Conservation (phyloP, 805 yeast species). For the Saccharomyces eubayanus region DNA sequence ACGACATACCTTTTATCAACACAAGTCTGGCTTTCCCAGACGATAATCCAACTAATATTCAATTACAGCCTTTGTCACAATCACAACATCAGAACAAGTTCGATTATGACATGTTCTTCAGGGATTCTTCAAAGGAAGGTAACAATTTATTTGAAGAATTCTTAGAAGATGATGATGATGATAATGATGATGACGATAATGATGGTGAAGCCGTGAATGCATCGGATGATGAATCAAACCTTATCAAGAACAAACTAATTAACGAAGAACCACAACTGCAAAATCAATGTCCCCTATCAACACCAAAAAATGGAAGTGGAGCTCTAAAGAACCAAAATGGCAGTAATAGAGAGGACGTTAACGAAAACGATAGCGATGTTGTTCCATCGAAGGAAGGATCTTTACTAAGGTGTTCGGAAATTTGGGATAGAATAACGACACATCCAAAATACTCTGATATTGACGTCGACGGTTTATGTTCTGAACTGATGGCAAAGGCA, state of each 20-base stretch:
- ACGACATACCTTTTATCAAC: conserved; percentile 21
- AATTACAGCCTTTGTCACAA: neutral
- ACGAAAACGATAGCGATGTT: conserved; percentile 31
- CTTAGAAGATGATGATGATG: conserved; percentile 2
- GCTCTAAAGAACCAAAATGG: neutral
- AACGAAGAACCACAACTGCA: conserved; percentile 11
- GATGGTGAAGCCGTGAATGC: neutral
- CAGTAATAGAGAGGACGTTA: conserved; percentile 18
- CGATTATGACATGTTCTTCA: conserved; percentile 11
- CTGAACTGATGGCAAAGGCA: conserved; percentile 83
- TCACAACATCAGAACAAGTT: neutral
- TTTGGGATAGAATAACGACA: conserved; percentile 91
- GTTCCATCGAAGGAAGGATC: conserved; percentile 64
- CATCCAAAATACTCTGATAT: conserved; percentile 91
- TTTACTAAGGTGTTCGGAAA: conserved; percentile 72
- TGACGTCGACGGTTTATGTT: conserved; percentile 90
- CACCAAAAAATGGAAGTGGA: conserved; percentile 1
- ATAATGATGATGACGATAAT: conserved; percentile 10
- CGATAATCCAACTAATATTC: conserved; percentile 7
- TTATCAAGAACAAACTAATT: conserved; percentile 5
- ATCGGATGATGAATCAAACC: neutral
- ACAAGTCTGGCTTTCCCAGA: conserved; percentile 27
- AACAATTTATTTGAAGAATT: conserved; percentile 4
- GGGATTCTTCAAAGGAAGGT: conserved; percentile 7
- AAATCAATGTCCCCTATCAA: neutral